Conservation (phyloP, 2,329 filamentous ascomycete species). For the Juglanconis sp. region DNA sequence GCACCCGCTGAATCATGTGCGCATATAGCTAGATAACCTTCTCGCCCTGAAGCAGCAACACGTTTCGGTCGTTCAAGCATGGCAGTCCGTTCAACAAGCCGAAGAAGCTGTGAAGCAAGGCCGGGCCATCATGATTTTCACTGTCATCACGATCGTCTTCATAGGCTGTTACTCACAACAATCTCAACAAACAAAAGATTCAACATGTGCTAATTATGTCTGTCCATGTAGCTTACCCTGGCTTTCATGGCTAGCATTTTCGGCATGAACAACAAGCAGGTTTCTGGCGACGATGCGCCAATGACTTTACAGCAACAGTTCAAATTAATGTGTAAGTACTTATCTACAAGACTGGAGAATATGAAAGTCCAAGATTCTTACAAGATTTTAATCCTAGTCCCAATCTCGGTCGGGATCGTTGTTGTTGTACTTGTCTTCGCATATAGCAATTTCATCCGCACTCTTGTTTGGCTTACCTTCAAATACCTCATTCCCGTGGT, state of each 20-base stretch:
- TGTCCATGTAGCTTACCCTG: not conserved
- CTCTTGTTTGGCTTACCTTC: too few species aligned
- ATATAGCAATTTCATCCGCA: too few species aligned
- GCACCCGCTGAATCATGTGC: too few species aligned
- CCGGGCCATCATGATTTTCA: conserved; percentile 31
- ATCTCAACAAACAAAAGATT: not conserved
- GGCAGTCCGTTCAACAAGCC: conserved; percentile 25
- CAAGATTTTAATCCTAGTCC: too few species aligned
- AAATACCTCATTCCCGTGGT: too few species aligned
- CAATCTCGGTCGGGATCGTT: too few species aligned
- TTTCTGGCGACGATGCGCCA: too few species aligned
- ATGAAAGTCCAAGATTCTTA: too few species aligned
- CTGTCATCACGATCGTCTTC: conserved; percentile 32
- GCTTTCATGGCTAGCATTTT: conserved; percentile 9
- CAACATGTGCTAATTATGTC: not conserved
- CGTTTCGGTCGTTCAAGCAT: conserved; percentile 29
- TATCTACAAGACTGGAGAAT: too few species aligned
- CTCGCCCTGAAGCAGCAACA: conserved; percentile 32
- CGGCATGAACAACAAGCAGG: not conserved
- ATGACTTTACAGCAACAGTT: too few species aligned
- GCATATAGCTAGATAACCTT: conserved; percentile 22
- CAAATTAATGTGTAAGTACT: too few species aligned
- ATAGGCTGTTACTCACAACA: conserved; percentile 12
- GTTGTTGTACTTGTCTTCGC: too few species aligned
- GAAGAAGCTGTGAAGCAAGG: conserved; percentile 29